Evolutionary conservation across 1,284 basidiomycete species (phyloP).

Genomic region (Inonotus hispidus): DNA sequence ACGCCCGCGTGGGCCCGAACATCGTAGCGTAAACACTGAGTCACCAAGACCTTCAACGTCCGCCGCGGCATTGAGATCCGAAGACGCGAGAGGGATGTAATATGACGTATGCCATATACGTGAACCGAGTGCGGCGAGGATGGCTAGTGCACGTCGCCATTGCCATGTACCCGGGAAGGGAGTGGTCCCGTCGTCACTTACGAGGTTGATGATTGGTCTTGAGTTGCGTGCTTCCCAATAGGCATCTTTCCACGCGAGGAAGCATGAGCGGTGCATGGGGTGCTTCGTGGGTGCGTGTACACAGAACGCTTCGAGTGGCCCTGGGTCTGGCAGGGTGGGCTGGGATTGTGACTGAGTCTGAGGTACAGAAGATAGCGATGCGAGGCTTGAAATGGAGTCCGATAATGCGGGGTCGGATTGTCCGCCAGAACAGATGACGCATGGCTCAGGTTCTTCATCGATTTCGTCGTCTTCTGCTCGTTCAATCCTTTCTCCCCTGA

Average conservation of each 20-base stretch:
- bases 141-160: slow-evolving; percentile 18
- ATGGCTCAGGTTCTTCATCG: slow-evolving; percentile 19
- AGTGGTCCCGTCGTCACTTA: slow-evolving; percentile 6
- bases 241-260: slow-evolving; percentile 26
- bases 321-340: slow-evolving; percentile 4
- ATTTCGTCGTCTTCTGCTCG: slow-evolving; percentile 21
- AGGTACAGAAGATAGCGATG: slow-evolving; percentile 19
- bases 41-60: slow-evolving; percentile 11
- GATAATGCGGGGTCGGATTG: slow-evolving; percentile 19
- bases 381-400: slow-evolving; percentile 22
- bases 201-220: slow-evolving; percentile 20
- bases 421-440: slow-evolving; percentile 26
- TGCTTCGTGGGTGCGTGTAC: slow-evolving; percentile 26
- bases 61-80: slow-evolving; percentile 1
- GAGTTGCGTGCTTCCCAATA: slow-evolving; percentile 21
- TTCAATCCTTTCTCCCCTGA: slow-evolving; percentile 19
- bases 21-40: slow-evolving; percentile 3
- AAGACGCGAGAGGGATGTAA: slow-evolving; percentile 9
- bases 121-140: slow-evolving; percentile 17
- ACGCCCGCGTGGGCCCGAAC: neutral
- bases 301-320: slow-evolving; percentile 27
- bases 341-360: slow-evolving; percentile 18
- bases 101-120: slow-evolving; percentile 10
- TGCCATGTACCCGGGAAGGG: slow-evolving; percentile 11
- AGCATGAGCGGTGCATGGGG: slow-evolving; percentile 26